Percentiles rank a stretch among this genome's conserved stretches.
Evolutionary conservation across 352 stramenopile species (phyloP).

Genomic region (Globisporangium paroecandrum): DNA sequence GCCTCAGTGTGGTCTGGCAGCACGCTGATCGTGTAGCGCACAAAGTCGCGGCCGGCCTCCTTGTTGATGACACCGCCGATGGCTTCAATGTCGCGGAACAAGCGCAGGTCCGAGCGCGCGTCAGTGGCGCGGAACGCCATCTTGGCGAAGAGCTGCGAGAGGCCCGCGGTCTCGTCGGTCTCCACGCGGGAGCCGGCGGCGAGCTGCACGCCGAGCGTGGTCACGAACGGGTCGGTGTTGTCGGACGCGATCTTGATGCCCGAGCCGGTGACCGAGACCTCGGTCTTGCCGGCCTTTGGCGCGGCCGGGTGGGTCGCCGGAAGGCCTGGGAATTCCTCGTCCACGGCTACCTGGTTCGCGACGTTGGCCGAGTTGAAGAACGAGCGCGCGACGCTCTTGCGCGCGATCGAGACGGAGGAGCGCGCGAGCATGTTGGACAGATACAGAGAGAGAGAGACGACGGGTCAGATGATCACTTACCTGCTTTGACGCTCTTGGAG

Average conservation of each 20-base stretch:
- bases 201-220: slow-evolving; percentile 64
- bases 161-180: slow-evolving; percentile 61
- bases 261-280: slow-evolving; percentile 37
- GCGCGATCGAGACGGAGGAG: slow-evolving; percentile 29
- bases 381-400: slow-evolving; percentile 35
- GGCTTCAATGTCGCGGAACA: slow-evolving; percentile 81
- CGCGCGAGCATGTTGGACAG: slow-evolving; percentile 28
- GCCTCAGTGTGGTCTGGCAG: slow-evolving; percentile 62
- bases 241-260: slow-evolving; percentile 64
- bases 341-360: slow-evolving; percentile 53
- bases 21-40: slow-evolving; percentile 78
- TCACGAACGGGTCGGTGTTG: slow-evolving; percentile 39
- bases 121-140: slow-evolving; percentile 81
- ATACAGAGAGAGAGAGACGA: background rate
- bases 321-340: slow-evolving; percentile 59
- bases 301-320: slow-evolving; percentile 35
- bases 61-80: slow-evolving; percentile 68
- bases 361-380: slow-evolving; percentile 62
- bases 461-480: background rate
- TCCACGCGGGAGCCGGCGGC: slow-evolving; percentile 59
- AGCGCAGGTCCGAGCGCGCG: slow-evolving; percentile 67
- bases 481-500: slow-evolving; percentile 10
- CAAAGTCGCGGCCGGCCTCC: slow-evolving; percentile 61
- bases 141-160: slow-evolving; percentile 80
- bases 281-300: slow-evolving; percentile 30